Evolutionary conservation across 768 basidiomycete genomes (phyloP), one percentile per base, ranked within the genome.

Genomic region (Leccinum fibrillosum): DNA sequence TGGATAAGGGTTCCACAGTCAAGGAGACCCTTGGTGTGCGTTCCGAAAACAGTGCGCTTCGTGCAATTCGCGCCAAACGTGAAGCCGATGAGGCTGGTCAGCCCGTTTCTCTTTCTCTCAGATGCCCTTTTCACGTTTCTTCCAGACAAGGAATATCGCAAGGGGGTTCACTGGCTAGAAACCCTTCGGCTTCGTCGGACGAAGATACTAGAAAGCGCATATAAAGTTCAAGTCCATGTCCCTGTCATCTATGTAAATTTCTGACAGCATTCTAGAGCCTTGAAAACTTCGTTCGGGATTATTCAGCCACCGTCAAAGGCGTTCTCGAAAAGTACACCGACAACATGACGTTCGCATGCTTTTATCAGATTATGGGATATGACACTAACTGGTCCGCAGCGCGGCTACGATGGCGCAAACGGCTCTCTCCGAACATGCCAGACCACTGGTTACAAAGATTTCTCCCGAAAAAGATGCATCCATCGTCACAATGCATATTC

Each of bases 161-260:
- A 88, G 63, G 92, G 85, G 34, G 86, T 97, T 23, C 88, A 96
- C 72, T 91, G 92, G 88, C 75, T 94, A n/a, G 94, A 97, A 76
- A 94, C 94, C 0, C 78, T 96, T 37, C 79, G 94, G 35, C 77
- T 96, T 37, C 82, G 89, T 39, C 80, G 90, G 59, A 86, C 86
- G 6, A 96, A 94, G 72, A 91, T 86, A 39, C 72, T 95, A 34
- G 86, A 92, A 66, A 84, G 85, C 45, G 94, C 90, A 4, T 91
- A 89, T 66, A 90, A 84, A 64, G 93, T 88, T 61, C 62, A 80
- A 51, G 45, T 12, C 44, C 49, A 7, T 34, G 23, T 25, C 23
- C 11, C 17, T 39, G n/a, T 56, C 28, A n/a, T 50, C n/a, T 35
- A 19, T 19, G 1, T 42, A 23, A 53, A 44, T 26, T 54, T 55